Evolutionary conservation across 352 stramenopile species (phyloP).

Genomic region (Thalassiosira sp.): DNA sequence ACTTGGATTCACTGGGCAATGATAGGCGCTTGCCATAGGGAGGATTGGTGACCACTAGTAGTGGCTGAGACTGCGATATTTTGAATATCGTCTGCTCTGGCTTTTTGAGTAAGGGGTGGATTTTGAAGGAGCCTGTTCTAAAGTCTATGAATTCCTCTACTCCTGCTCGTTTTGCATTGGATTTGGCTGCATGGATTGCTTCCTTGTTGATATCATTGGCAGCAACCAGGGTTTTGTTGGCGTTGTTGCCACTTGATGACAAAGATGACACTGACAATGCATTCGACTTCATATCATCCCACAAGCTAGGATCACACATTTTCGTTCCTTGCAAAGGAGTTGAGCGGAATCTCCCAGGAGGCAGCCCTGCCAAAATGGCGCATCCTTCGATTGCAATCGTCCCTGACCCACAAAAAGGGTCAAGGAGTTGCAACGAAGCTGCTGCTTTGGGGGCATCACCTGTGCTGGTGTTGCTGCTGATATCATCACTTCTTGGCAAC

Average conservation of each 20-base stretch:
- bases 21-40: slow-evolving; percentile 63
- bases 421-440: slow-evolving; percentile 18
- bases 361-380: slow-evolving; percentile 54
- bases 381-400: slow-evolving; percentile 75
- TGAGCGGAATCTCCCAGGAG: slow-evolving; percentile 56
- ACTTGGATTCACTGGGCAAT: slow-evolving; percentile 10
- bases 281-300: slow-evolving; percentile 45
- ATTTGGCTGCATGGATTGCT: slow-evolving; percentile 53
- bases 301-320: slow-evolving; percentile 47
- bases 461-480: background rate
- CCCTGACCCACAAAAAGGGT: slow-evolving; percentile 61
- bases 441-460: background rate
- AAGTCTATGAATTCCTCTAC: slow-evolving; percentile 53
- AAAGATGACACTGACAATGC: slow-evolving; percentile 1
- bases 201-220: slow-evolving; percentile 64
- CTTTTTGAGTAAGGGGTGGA: slow-evolving; percentile 33
- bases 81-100: background rate
- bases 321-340: slow-evolving; percentile 54
- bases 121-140: slow-evolving; percentile 34
- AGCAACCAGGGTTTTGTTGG: slow-evolving; percentile 23
- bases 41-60: slow-evolving; percentile 64
- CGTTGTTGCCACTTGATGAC: background rate
- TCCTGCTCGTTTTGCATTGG: slow-evolving; percentile 65
- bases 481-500: background rate
- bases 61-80: background rate